phyloP scores from a whole-genome alignment of 2,329 filamentous ascomycete genomes.

The Venturia pyrina region DNA sequence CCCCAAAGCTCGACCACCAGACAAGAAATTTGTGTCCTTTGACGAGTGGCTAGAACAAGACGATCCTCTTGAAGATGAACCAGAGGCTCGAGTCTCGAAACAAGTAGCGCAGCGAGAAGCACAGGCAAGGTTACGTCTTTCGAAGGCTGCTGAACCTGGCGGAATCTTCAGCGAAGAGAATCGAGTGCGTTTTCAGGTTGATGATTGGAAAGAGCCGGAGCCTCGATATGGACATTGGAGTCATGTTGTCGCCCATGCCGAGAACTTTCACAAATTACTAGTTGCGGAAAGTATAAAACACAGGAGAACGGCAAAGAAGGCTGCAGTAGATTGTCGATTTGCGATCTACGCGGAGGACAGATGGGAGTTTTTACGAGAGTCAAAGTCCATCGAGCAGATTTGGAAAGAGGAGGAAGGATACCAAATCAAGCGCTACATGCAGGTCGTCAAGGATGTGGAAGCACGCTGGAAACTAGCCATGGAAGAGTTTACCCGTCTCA shows the following conservation, averaged over 20 bases:
- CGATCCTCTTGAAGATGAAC: slow-evolving; percentile 35
- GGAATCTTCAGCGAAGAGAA: slow-evolving; percentile 61
- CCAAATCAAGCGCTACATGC: slow-evolving; percentile 59
- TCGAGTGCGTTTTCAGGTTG: slow-evolving; percentile 64
- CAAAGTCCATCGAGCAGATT: slow-evolving; percentile 67
- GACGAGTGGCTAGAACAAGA: slow-evolving; percentile 55
- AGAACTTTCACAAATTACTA: slow-evolving; percentile 73
- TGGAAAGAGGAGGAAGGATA: slow-evolving; percentile 64
- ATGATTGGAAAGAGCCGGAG: slow-evolving; percentile 62
- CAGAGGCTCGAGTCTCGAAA: slow-evolving; percentile 24
- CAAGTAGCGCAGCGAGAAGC: slow-evolving; percentile 50
- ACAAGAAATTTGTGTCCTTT: slow-evolving; percentile 41
- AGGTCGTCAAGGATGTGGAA: slow-evolving; percentile 55
- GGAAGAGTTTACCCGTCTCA: slow-evolving; percentile 46
- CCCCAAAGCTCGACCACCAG: slow-evolving; percentile 38
- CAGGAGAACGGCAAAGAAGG: slow-evolving; percentile 61
- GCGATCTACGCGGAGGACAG: slow-evolving; percentile 54
- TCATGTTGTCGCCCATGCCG: slow-evolving; percentile 68
- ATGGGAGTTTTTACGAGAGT: slow-evolving; percentile 47
- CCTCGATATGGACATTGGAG: slow-evolving; percentile 81
- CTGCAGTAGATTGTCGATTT: slow-evolving; percentile 59
- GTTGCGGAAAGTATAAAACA: slow-evolving; percentile 70
- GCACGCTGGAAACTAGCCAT: slow-evolving; percentile 50
- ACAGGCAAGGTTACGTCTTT: slow-evolving; percentile 54
- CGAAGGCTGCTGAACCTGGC: slow-evolving; percentile 63